Conservation (phyloP, 2,329 filamentous ascomycete genomes). For the Neopestalotiopsis clavispora region DNA sequence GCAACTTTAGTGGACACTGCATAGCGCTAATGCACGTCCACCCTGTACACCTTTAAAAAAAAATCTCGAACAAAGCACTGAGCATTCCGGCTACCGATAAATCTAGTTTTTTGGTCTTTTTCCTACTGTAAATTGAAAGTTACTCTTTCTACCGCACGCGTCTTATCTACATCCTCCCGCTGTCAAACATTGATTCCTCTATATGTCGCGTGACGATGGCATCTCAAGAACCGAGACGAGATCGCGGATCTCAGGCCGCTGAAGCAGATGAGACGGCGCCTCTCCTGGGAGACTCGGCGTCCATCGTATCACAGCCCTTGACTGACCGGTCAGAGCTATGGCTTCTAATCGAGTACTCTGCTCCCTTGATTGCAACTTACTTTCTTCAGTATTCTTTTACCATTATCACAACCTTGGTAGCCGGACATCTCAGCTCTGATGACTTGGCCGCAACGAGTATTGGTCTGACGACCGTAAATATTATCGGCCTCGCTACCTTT, state of each 20-base stretch:
- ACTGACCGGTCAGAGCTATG: constrained; percentile 27
- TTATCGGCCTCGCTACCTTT: constrained; percentile 54
- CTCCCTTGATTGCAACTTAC: constrained; percentile 57
- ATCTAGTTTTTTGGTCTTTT: not conserved
- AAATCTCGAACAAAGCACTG: not conserved
- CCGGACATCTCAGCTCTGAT: constrained; percentile 56
- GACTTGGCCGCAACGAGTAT: constrained; percentile 57
- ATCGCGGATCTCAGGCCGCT: not conserved
- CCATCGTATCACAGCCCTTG: not conserved
- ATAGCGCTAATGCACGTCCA: not conserved
- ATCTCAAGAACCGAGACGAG: not conserved
- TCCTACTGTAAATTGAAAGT: not conserved
- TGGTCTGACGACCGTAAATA: constrained; percentile 58
- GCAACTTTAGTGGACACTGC: not conserved
- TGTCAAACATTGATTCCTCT: not conserved
- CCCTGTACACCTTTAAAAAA: not conserved
- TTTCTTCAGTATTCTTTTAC: constrained; percentile 58
- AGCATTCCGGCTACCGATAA: not conserved
- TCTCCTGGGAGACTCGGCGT: not conserved
- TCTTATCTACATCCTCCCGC: not conserved
- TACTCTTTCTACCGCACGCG: not conserved
- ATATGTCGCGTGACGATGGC: not conserved
- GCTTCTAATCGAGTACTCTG: constrained; percentile 43
- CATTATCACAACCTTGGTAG: constrained; percentile 55
- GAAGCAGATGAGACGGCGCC: constrained; percentile 10